Evolutionary conservation across 768 basidiomycete species (phyloP), one percentile per base, ranked within the genome.

Genomic region (Trametes gibbosa): DNA sequence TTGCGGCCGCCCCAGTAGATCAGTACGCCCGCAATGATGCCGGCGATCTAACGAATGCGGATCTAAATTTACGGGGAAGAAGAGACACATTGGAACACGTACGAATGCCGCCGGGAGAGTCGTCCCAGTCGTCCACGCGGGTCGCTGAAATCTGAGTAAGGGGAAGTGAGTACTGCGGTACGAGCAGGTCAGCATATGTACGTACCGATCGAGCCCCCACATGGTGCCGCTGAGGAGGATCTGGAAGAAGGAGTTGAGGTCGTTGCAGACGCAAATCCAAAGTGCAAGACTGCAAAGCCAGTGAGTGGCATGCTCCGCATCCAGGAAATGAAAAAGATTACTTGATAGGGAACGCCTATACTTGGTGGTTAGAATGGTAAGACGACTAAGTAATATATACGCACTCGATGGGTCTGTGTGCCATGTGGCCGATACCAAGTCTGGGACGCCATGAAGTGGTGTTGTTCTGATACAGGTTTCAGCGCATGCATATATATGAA

Each of bases 361-460:
- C 24, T 79, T 79, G 77, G 82, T 58, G 40, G 29, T 32, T 32
- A 56, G 5, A 21, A 42, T 43, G 48, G 55, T 45, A 64, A 45
- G 6, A 27, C 5, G 12, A 14, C 5, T 49, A 21, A 23, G 10
- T 19, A 53, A 35, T 41, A 6, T 12, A 23, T 27, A 58, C 80
- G 63, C 65, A 86, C 87, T 59, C 86, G 73, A 65, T 89, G 92
- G 0, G 92, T 92, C 58, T 85, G 85, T 13, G 90, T 92, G 19
- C 89, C 89, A 70, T 95, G 92, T 7, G 92, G 83, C 51, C 88
- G 76, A 73, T 93, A 95, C 92, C 91, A 95, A 1, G 90, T 92
- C 73, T 91, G 84, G 41, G 81, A 81, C 61, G 84, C 76, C 64
- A 81, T 79, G 59, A 90, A 89, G 69, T 86, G 82, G 49, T 77